phyloP scores from a whole-genome alignment of 1,139 yeast genomes.

The Casaregolazyma lundiana region DNA sequence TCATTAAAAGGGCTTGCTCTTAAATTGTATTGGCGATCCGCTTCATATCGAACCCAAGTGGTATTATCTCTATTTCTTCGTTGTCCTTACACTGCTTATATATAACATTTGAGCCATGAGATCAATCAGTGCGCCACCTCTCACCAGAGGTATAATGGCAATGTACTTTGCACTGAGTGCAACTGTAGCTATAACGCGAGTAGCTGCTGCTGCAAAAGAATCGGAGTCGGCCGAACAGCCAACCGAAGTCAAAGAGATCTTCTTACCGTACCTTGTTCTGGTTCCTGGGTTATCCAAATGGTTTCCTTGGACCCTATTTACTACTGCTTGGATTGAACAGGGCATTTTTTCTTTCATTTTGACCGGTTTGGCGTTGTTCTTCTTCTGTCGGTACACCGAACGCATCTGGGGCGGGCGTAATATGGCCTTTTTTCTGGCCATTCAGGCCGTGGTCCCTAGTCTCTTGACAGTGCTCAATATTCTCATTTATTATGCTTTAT shows the following conservation, averaged over 20 bases:
- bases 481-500: slow-evolving; percentile 11
- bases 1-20: not conserved
- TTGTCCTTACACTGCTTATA: not conserved
- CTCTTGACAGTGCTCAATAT: slow-evolving; percentile 28
- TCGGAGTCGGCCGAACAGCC: slow-evolving; percentile 1
- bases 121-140: slow-evolving; percentile 32
- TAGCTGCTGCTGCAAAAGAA: slow-evolving; percentile 3
- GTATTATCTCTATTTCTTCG: not conserved
- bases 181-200: slow-evolving; percentile 31
- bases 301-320: slow-evolving; percentile 73
- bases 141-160: slow-evolving; percentile 35
- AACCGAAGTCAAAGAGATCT: slow-evolving; percentile 32
- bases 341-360: slow-evolving; percentile 47
- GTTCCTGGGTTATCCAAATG: slow-evolving; percentile 58
- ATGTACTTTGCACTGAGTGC: slow-evolving; percentile 32
- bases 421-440: slow-evolving; percentile 52
- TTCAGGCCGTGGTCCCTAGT: slow-evolving; percentile 53
- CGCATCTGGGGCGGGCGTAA: slow-evolving; percentile 57
- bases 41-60: too few relatives aligned
- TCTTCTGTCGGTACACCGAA: slow-evolving; percentile 52
- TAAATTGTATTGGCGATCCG: too few relatives aligned
- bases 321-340: slow-evolving; percentile 69
- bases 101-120: not conserved
- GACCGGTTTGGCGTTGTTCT: slow-evolving; percentile 47
- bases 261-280: slow-evolving; percentile 62